Base-by-base conservation (phyloP, 768 basidiomycete genomes). In the Collybia mongolica region DNA sequence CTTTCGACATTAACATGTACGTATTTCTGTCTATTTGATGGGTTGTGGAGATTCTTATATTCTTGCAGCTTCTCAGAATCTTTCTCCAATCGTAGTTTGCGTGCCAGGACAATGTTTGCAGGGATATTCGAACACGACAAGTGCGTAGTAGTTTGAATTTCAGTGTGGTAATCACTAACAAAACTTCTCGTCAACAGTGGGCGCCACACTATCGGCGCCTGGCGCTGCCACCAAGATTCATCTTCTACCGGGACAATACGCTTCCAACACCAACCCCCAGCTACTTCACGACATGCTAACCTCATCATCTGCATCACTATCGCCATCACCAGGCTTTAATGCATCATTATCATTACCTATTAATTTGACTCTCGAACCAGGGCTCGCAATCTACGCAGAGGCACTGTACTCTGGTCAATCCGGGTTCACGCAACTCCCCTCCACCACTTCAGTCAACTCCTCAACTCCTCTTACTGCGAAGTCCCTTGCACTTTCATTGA, bases 61-160 rank as follows among this genome's bases (percentile, higher is more conserved):
- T 32, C 14, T 3, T 6, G 3, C 32, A 32, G 32, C 32, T 32
- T 32, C 32, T 32, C 32, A 32, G 11, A 51, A 36, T 29, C 51
- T 54, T 28, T 41, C 55, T 49, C 49, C 72, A 51, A 70, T 69
- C 55, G 80, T 86, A 40, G 65, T 86, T 45, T 86, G 84, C 72
- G 68, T 82, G 77, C 81, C 85, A 63, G 85, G 85, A 55, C 82
- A 85, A 80, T 86, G 84, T 68, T 68, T 86, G 40, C 74, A 85
- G 60, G 84, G 84, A 37, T 79, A 66, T 64, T 79, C 82, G 26
- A 85, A 86, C 54, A 80, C 76, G 12, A 77, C 82, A 55, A 65
- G 82, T 78, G 40, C 37, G 61, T 56, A 14, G 11, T 24, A 24
- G 49, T 35, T 26, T 18, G 17, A 19, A 4, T 50, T 6, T 17